Evolutionary conservation across 2,329 filamentous ascomycete genomes (phyloP).

Genomic region (Cordyceps cateniannulata): DNA sequence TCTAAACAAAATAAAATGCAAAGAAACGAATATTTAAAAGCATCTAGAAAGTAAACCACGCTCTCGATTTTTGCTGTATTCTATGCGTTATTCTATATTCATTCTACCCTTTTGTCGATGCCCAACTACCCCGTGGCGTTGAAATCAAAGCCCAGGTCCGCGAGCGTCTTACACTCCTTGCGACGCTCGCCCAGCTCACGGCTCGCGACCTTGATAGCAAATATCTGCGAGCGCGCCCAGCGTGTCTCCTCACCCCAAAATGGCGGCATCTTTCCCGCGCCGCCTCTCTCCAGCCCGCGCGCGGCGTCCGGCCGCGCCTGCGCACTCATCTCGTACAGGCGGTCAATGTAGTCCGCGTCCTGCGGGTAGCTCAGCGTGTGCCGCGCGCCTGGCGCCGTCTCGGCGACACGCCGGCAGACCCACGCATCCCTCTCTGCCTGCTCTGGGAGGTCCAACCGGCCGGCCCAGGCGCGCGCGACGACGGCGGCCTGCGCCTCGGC

Average conservation of each 20-base stretch:
- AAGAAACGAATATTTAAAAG: not conserved
- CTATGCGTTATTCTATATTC: not conserved
- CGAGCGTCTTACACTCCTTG: constrained; percentile 26
- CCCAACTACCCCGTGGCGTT: not conserved
- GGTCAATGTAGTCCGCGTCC: constrained; percentile 56
- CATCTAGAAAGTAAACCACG: not conserved
- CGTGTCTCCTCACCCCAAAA: constrained; percentile 34
- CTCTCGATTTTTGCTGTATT: not conserved
- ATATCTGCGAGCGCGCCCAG: constrained; percentile 34
- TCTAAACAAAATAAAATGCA: not conserved
- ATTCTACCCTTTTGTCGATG: not conserved
- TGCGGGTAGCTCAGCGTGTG: constrained; percentile 41
- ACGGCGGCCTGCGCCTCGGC: constrained; percentile 63
- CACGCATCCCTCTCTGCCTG: constrained; percentile 52
- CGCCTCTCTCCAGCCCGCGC: constrained; percentile 28
- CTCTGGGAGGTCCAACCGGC: constrained; percentile 50
- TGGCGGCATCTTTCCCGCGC: constrained; percentile 30
- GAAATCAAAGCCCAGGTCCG: constrained; percentile 31
- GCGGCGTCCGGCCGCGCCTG: constrained; percentile 23
- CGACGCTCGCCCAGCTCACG: constrained; percentile 29
- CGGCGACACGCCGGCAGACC: constrained; percentile 48
- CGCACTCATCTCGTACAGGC: constrained; percentile 42
- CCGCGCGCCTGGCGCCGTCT: constrained; percentile 28
- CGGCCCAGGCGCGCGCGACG: constrained; percentile 60
- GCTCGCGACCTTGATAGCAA: constrained; percentile 34